Conservation (phyloP, 768 basidiomycete species). For the Tulasnella sp. region DNA sequence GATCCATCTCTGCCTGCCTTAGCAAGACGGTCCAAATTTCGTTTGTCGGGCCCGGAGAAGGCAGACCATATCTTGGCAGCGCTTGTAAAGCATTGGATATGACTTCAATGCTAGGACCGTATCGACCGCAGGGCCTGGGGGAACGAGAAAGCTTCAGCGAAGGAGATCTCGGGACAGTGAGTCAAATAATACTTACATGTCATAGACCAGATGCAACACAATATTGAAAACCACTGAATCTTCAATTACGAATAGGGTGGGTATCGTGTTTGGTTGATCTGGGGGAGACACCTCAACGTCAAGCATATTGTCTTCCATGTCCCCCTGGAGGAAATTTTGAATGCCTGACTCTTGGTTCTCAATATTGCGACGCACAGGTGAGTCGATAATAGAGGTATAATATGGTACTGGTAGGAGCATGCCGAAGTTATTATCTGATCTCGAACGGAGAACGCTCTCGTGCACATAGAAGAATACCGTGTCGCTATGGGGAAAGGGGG, state of each 20-base stretch:
- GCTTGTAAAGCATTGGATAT: constrained; percentile 60
- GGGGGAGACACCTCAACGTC: background rate
- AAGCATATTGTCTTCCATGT: background rate
- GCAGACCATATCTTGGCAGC: constrained; percentile 65
- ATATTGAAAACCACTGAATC: constrained; percentile 43
- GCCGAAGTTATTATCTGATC: constrained; percentile 68
- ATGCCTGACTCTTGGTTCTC: background rate
- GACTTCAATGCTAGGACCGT: constrained; percentile 52
- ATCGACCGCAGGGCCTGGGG: constrained; percentile 26
- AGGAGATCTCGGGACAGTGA: background rate
- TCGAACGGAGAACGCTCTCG: constrained; percentile 56
- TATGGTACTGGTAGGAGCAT: constrained; percentile 37
- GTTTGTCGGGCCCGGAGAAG: background rate
- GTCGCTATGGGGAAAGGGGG: constrained; percentile 46
- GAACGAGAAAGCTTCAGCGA: background rate
- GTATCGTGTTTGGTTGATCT: background rate
- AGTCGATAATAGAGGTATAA: background rate
- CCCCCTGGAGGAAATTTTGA: background rate
- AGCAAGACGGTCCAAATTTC: constrained; percentile 52
- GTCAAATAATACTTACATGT: background rate
- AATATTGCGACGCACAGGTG: constrained; percentile 42
- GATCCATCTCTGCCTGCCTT: constrained; percentile 66
- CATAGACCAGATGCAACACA: constrained; percentile 35
- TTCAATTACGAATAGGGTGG: constrained; percentile 57
- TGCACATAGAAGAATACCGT: constrained; percentile 88